Conservation (phyloP, 441 rosid genomes). For the Arabidopsis lyrata region DNA sequence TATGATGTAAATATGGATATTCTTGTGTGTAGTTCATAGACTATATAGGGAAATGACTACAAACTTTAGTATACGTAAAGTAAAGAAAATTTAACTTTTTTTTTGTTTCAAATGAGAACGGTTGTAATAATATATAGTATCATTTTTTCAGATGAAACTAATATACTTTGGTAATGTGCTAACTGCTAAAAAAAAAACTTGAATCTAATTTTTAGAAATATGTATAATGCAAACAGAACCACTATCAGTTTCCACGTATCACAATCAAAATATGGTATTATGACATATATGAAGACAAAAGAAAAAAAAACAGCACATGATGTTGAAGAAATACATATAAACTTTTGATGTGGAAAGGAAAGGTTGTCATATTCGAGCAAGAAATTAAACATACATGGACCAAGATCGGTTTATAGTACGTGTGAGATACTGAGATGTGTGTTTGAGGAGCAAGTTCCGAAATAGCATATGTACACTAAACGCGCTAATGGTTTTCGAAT, state of each 20-base stretch:
- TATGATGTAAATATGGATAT: neutral
- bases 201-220: neutral
- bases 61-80: too few relatives aligned
- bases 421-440: slow-evolving; percentile 21
- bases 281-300: neutral
- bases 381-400: slow-evolving; percentile 38
- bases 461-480: neutral
- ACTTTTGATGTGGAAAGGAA: slow-evolving; percentile 28
- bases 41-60: neutral
- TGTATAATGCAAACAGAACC: slow-evolving; percentile 8
- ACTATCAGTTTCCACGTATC: slow-evolving; percentile 1
- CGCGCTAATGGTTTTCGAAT: slow-evolving; percentile 6
- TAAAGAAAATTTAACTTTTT: too few relatives aligned
- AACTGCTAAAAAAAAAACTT: neutral
- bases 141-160: too few relatives aligned
- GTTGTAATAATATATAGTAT: too few relatives aligned
- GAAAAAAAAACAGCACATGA: slow-evolving; percentile 15
- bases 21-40: slow-evolving; percentile 8
- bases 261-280: slow-evolving; percentile 18
- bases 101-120: too few relatives aligned
- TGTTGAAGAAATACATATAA: slow-evolving; percentile 11
- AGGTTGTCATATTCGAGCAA: slow-evolving; percentile 24
- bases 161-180: neutral
- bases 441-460: neutral
- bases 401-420: slow-evolving; percentile 27